These are phyloP conservation scores for Paecilomyces niveus DNA, from an alignment of 2,329 filamentous ascomycete genomes.

Conservation along the genomic window DNA sequence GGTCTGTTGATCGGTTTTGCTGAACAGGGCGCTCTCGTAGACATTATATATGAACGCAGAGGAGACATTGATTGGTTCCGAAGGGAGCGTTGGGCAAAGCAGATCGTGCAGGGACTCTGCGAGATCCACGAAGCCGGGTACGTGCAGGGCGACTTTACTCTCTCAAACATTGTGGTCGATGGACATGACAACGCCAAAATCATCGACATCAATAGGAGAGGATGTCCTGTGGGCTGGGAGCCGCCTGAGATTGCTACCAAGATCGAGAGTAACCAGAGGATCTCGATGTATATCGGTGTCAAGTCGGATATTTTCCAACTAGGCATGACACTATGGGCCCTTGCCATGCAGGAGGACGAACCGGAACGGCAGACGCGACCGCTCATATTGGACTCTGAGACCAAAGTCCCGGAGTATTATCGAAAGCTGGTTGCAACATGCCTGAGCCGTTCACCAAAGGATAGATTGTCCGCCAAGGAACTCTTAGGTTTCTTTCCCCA, in stretches of 20 bases:
- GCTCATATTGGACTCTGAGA: slow-evolving; percentile 50
- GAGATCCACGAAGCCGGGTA: slow-evolving; percentile 95
- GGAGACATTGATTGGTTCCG: slow-evolving; percentile 59
- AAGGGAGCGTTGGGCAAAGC: slow-evolving; percentile 79
- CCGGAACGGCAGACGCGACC: slow-evolving; percentile 74
- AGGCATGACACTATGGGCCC: slow-evolving; percentile 92
- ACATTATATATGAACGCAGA: slow-evolving; percentile 76
- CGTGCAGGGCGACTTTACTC: slow-evolving; percentile 93
- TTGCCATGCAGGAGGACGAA: slow-evolving; percentile 82
- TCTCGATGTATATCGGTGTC: slow-evolving; percentile 95
- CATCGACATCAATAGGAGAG: slow-evolving; percentile 94
- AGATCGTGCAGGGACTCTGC: slow-evolving; percentile 81
- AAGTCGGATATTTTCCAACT: slow-evolving; percentile 96
- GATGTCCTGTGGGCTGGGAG: slow-evolving; percentile 97
- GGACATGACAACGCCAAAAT: slow-evolving; percentile 79
- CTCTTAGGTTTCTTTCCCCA: slow-evolving; percentile 63
- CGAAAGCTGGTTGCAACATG: slow-evolving; percentile 68
- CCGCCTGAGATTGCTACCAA: slow-evolving; percentile 82
- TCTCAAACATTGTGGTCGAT: slow-evolving; percentile 96
- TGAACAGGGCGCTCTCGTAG: slow-evolving; percentile 77
- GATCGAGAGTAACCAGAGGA: slow-evolving; percentile 79
- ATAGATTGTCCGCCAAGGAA: slow-evolving; percentile 64
- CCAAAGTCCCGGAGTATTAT: slow-evolving; percentile 67
- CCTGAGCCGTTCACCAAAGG: slow-evolving; percentile 64
- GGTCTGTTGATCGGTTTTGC: slow-evolving; percentile 86